Evolutionary conservation across 2,329 filamentous ascomycete genomes (phyloP).

Genomic region (Fusarium verrucosum): DNA sequence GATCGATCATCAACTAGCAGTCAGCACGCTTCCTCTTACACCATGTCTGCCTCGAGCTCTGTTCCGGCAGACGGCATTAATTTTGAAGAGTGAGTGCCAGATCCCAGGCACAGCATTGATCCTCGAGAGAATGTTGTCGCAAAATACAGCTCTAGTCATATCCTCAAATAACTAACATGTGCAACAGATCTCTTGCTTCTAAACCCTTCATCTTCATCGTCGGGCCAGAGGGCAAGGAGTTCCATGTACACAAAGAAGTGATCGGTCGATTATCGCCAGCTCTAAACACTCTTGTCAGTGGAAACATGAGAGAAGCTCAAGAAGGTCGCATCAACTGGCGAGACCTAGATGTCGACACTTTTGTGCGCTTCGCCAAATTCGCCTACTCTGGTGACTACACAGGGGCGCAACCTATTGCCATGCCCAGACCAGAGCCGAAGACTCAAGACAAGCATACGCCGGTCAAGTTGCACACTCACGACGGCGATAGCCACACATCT

Average conservation of each 20-base stretch:
- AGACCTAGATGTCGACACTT: constrained; percentile 42
- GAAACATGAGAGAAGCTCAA: constrained; percentile 39
- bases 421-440: background rate
- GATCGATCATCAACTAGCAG: background rate
- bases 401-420: constrained; percentile 25
- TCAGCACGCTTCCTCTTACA: constrained; percentile 4
- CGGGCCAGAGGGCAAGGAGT: constrained; percentile 37
- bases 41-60: constrained; percentile 16
- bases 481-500: background rate
- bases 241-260: constrained; percentile 39
- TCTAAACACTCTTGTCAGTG: constrained; percentile 40
- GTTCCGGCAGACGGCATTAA: background rate
- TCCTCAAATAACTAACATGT: background rate
- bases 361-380: constrained; percentile 42
- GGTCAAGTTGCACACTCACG: background rate
- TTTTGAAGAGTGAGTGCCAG: constrained; percentile 35
- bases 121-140: background rate
- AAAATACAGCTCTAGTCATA: background rate
- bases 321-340: constrained; percentile 40
- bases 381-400: constrained; percentile 41
- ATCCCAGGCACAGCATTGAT: background rate
- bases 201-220: constrained; percentile 42
- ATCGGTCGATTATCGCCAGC: constrained; percentile 35
- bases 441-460: background rate
- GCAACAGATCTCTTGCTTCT: constrained; percentile 36